phyloP scores from a whole-genome alignment of 805 yeast genomes.

The Kodamaea fukazawae region DNA sequence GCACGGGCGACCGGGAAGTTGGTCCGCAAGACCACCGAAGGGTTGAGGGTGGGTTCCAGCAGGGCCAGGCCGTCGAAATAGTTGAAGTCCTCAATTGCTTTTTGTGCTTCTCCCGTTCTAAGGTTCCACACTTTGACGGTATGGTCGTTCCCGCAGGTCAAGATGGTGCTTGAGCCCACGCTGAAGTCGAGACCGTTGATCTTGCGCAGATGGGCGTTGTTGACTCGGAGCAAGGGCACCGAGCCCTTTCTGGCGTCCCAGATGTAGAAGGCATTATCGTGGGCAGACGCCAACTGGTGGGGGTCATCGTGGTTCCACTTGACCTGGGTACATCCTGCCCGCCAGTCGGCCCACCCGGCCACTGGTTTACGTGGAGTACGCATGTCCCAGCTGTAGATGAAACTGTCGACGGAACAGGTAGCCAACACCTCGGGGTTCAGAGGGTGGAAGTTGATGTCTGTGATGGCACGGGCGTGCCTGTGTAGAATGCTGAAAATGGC shows the following conservation, averaged over 20 bases:
- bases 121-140: conserved; percentile 81
- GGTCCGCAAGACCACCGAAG: conserved; percentile 60
- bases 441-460: conserved; percentile 93
- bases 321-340: conserved; percentile 92
- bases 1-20: conserved; percentile 90
- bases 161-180: conserved; percentile 54
- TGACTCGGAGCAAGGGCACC: conserved; percentile 60
- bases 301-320: conserved; percentile 85
- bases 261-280: conserved; percentile 71
- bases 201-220: conserved; percentile 74
- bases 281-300: conserved; percentile 79
- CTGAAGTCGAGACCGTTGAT: conserved; percentile 89
- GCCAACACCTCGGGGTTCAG: conserved; percentile 82
- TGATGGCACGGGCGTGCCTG: conserved; percentile 88
- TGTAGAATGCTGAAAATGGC: conserved; percentile 89
- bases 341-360: conserved; percentile 85
- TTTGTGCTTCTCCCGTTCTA: conserved; percentile 20
- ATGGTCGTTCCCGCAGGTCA: conserved; percentile 84
- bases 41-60: conserved; percentile 21
- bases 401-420: conserved; percentile 90
- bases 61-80: conserved; percentile 15
- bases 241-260: conserved; percentile 92
- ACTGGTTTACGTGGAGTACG: conserved; percentile 74
- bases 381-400: conserved; percentile 87
- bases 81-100: conserved; percentile 15